Evolutionary conservation across 2,329 filamentous ascomycete genomes (phyloP), one percentile per base, ranked within the genome.

Genomic region (Epichloe coenophiala): DNA sequence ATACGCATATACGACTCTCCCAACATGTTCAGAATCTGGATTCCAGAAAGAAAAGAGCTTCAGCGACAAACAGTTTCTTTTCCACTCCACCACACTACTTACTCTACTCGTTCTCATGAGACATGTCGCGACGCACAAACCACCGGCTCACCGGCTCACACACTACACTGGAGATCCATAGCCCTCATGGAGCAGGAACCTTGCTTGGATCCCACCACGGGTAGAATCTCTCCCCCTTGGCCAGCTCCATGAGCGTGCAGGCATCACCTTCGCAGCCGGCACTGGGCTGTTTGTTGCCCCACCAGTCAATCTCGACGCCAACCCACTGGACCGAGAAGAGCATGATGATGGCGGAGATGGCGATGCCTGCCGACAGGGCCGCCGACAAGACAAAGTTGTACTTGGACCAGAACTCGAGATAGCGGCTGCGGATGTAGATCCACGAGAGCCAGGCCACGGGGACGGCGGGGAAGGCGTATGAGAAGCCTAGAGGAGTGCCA

Each of bases 351-450:
- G 62, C 72, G 0, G 71, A 62, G 41, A 77, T 62, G 17, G 73
- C 72, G 19, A 76, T 66, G 2, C 66, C 72, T 0, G 65, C 63
- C 1, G 66, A 70, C 49, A 74, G 68, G 1, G 71, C 65, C 0
- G 72, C 70, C 1, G 73, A 72, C 3, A 74, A 62, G 19, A 75
- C 71, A 51, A 71, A 75, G 58, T 74, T 68, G 57, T 68, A 67
- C 65, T 52, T 75, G 51, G 70, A 68, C 73, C 75, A 77, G 55
- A 75, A 69, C 3, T 60, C 67, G 27, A 73, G 64, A 56, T 69
- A 71, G 11, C 71, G 65, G 21, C 59, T 60, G 56, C 69, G 71
- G 53, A 74, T 58, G 56, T 68, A 76, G 27, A 75, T 61, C 71
- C 73, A 76, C 4, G 71, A 73, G 36, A 71, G 54, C 60, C 64